phyloP scores from a whole-genome alignment of 2,329 filamentous ascomycete genomes.

The Stagonosporopsis tanaceti region DNA sequence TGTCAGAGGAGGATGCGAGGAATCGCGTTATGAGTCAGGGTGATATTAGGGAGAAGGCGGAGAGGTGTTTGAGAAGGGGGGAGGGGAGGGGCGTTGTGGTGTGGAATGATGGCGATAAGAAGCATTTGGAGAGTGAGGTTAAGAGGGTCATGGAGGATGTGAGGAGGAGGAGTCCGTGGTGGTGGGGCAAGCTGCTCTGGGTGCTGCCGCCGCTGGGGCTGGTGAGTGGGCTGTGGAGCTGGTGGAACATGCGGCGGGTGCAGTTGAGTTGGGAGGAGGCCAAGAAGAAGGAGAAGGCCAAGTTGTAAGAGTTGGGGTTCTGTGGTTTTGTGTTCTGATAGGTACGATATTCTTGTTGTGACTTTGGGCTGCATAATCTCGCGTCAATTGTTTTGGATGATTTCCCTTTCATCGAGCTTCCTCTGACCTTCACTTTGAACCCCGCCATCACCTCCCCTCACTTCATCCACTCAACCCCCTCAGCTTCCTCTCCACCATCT shows the following conservation, averaged over 20 bases:
- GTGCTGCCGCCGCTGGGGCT: slow-evolving; percentile 78
- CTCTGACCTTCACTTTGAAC: slow-evolving; percentile 5
- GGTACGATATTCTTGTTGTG: slow-evolving; percentile 18
- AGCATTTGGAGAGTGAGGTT: slow-evolving; percentile 73
- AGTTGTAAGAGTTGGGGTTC: slow-evolving; percentile 53
- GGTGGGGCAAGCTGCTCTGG: slow-evolving; percentile 81
- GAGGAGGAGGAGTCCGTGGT: slow-evolving; percentile 70
- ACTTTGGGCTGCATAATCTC: neutral
- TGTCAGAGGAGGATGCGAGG: slow-evolving; percentile 84
- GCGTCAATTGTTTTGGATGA: neutral
- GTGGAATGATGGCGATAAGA: slow-evolving; percentile 84
- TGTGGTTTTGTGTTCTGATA: neutral
- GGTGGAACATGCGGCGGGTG: slow-evolving; percentile 74
- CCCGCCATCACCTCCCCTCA: neutral
- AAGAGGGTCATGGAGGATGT: slow-evolving; percentile 71
- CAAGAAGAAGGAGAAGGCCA: slow-evolving; percentile 65
- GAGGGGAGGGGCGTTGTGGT: slow-evolving; percentile 75
- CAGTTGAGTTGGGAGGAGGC: slow-evolving; percentile 75
- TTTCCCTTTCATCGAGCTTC: neutral
- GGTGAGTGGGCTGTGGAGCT: slow-evolving; percentile 72
- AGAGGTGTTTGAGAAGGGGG: slow-evolving; percentile 72
- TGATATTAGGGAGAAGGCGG: slow-evolving; percentile 84
- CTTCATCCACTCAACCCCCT: neutral
- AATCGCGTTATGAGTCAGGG: slow-evolving; percentile 87
- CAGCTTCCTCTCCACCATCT: neutral